Conservation (phyloP, 2,329 filamentous ascomycete species). For the Talaromyces sp. region DNA sequence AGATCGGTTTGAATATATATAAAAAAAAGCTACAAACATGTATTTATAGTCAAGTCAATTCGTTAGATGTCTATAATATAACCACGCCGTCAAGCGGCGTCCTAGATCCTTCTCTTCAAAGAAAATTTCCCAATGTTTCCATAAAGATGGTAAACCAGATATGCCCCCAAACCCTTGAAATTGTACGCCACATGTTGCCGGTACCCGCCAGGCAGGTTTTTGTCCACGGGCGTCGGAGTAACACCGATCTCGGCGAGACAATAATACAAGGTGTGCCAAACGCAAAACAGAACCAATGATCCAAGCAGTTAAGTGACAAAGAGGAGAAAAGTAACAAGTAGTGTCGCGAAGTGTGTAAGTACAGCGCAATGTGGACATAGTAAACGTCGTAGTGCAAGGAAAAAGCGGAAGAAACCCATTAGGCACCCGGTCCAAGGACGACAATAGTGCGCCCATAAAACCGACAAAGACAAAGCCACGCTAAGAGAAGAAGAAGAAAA, state of each 20-base stretch:
- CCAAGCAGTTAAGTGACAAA: slow-evolving; percentile 19
- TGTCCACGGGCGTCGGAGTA: slow-evolving; percentile 8
- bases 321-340: slow-evolving; percentile 10
- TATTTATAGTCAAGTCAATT: slow-evolving; percentile 21
- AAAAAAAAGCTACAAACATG: neutral
- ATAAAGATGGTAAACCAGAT: slow-evolving; percentile 13
- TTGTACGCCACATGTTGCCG: slow-evolving; percentile 15
- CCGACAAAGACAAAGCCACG: slow-evolving; percentile 4
- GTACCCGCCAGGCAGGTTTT: slow-evolving; percentile 24
- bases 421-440: slow-evolving; percentile 5
- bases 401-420: slow-evolving; percentile 11
- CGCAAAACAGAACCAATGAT: slow-evolving; percentile 6
- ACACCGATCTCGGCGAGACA: slow-evolving; percentile 9
- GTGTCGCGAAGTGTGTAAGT: slow-evolving; percentile 13
- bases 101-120: slow-evolving; percentile 16
- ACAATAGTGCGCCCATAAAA: slow-evolving; percentile 4
- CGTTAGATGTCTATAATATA: slow-evolving; percentile 25
- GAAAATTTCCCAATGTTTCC: slow-evolving; percentile 24
- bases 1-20: neutral
- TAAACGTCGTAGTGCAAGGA: slow-evolving; percentile 8
- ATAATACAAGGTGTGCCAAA: slow-evolving; percentile 19
- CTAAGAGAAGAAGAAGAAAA: slow-evolving; percentile 1
- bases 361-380: slow-evolving; percentile 5
- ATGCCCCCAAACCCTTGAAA: slow-evolving; percentile 1
- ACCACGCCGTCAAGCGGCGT: slow-evolving; percentile 12